Conservation (phyloP, 75 land plant species). For the Pinus albicaulis region DNA sequence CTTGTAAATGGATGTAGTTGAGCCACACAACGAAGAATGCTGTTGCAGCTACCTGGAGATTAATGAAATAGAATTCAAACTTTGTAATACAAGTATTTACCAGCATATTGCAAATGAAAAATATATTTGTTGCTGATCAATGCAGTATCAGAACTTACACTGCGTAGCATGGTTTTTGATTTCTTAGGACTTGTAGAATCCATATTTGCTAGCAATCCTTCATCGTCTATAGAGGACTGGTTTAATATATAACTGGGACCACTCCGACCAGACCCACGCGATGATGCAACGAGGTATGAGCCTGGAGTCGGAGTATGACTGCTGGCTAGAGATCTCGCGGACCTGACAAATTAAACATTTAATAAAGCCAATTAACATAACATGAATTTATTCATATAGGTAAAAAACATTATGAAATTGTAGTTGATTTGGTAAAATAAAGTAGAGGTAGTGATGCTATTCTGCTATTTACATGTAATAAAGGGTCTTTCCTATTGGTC, state of each 20-base stretch:
- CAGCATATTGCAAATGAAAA: no score
- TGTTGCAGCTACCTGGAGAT: slow-evolving; percentile 20
- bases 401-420: no score
- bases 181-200: slow-evolving; percentile 15
- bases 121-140: no score
- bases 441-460: background rate
- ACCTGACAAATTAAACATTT: slow-evolving; percentile 33
- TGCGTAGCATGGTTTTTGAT: slow-evolving; percentile 24
- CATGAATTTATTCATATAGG: no score
- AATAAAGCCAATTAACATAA: no score
- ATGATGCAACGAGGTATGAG: slow-evolving; percentile 19
- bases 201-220: slow-evolving; percentile 12
- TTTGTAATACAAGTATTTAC: no score
- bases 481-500: slow-evolving; percentile 15
- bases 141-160: slow-evolving; percentile 14
- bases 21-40: slow-evolving; percentile 25
- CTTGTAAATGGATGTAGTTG: slow-evolving; percentile 6
- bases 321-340: slow-evolving; percentile 75
- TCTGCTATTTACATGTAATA: slow-evolving; percentile 41
- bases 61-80: background rate
- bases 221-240: slow-evolving; percentile 18
- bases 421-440: background rate
- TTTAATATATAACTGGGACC: background rate
- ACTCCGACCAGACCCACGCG: slow-evolving; percentile 5
- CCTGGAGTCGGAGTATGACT: slow-evolving; percentile 59